Evolutionary conservation across 257 asterid species (phyloP).

Genomic region (Nicotiana undulata): DNA sequence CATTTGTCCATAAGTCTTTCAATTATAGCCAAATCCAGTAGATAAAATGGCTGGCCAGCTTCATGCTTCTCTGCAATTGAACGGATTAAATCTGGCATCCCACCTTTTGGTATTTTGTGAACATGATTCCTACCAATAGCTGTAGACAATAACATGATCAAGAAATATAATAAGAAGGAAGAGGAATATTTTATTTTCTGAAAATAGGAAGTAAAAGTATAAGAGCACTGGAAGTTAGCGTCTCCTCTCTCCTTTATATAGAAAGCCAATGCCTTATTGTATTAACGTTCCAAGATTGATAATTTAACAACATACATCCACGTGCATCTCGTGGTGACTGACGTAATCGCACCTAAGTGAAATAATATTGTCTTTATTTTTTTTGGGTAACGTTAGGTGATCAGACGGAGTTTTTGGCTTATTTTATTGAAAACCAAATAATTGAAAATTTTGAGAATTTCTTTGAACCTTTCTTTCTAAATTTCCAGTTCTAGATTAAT

Average conservation of each 20-base stretch:
- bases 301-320: not conserved
- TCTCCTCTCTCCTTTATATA: not conserved
- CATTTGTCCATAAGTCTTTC: not conserved
- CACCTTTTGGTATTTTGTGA: not conserved
- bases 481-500: not conserved
- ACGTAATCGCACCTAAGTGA: not conserved
- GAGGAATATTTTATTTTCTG: not conserved
- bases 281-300: not conserved
- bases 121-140: not conserved
- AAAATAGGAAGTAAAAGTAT: not conserved
- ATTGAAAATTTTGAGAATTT: too few species aligned
- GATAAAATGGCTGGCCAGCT: not conserved
- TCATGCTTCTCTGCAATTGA: not conserved
- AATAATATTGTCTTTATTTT: not conserved
- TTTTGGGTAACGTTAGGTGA: not conserved
- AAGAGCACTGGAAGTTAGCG: not conserved
- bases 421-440: not conserved
- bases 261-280: not conserved
- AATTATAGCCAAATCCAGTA: not conserved
- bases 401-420: not conserved
- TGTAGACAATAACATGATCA: not conserved
- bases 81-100: not conserved
- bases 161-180: not conserved
- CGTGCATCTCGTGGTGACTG: not conserved
- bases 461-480: not conserved